Evolutionary conservation across 2,329 filamentous ascomycete genomes (phyloP).

Genomic region (Aspergillus piperis): DNA sequence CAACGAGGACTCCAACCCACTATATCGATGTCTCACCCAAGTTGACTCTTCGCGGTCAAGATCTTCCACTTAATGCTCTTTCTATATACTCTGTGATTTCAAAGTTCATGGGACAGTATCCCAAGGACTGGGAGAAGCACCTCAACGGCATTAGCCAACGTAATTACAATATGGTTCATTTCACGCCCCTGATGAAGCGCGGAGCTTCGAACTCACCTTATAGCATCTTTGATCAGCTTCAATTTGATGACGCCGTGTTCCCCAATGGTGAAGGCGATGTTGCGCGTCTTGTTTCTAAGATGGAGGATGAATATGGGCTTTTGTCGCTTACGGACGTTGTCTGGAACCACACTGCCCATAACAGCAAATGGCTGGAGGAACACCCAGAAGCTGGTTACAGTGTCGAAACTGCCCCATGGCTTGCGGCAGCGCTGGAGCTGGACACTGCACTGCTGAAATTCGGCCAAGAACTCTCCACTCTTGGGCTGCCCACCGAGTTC

Average conservation of each 20-base stretch:
- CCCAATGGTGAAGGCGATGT: constrained; percentile 83
- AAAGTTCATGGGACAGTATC: constrained; percentile 96
- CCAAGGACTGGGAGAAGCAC: constrained; percentile 86
- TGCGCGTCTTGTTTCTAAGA: constrained; percentile 70
- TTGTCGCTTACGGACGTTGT: constrained; percentile 94
- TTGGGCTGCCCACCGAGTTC: constrained; percentile 76
- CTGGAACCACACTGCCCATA: constrained; percentile 96
- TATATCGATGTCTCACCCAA: constrained; percentile 93
- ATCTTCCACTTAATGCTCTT: constrained; percentile 80
- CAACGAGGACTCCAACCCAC: constrained; percentile 72
- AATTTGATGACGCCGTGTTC: constrained; percentile 80
- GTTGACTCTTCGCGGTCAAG: constrained; percentile 70
- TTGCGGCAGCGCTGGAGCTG: constrained; percentile 70
- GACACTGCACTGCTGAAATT: constrained; percentile 71
- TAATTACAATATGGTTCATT: constrained; percentile 99
- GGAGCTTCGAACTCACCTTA: constrained; percentile 95
- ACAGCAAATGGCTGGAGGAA: constrained; percentile 89
- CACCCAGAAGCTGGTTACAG: constrained; percentile 97
- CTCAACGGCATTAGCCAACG: constrained; percentile 82
- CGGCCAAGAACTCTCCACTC: constrained; percentile 60
- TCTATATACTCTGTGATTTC: constrained; percentile 93
- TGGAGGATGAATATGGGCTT: constrained; percentile 82
- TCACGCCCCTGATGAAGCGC: constrained; percentile 87
- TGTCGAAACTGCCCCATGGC: constrained; percentile 78
- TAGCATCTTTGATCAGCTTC: constrained; percentile 89